Base-by-base conservation (phyloP, 176 grass and related monocot genomes). In the Oryza meyeriana region DNA sequence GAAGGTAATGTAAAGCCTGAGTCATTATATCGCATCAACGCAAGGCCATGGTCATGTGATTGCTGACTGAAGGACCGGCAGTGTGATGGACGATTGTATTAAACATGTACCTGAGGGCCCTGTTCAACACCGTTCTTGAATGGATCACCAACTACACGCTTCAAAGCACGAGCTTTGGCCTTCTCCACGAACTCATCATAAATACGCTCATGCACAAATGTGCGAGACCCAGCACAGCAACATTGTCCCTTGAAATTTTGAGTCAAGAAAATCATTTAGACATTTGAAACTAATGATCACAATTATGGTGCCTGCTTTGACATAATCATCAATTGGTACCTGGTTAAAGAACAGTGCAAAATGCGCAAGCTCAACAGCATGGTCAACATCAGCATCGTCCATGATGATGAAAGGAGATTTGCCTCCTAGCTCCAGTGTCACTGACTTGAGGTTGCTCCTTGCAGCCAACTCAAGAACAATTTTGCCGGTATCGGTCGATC, bases 151-250 rank as follows among this genome's bases (percentile, higher is more conserved):
- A 99, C 96, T 36, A 95, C 91, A 44, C 96, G 96, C 59, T 82
- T 99, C 61, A 85, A 28, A 62, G 96, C 91, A 78, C 96, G 91
- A 35, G 83, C 96, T 59, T 99, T 99, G 47, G 96, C 22, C 83
- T 99, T 99, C 91, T 94, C 93, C 62, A 99, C 89, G 77, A 99
- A 99, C 70, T 99, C 87, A 58, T 99, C 93, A 35, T 99, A 95
- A 33, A 99, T 83, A 66, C 67, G 57, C 81, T 99, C 96, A 85
- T 99, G 96, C 31, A 99, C 96, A 87, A 99, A 99, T 33, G 96
- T 99, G 27, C 96, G 96, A 84, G 96, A 99, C 28, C 96, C 96
- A 83, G 96, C 93, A 50, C 89, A 95, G 31, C 93, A 99, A 83
- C 96, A 99, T 87, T 99, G 96, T 45, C 96, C 96, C 96, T 98